These are phyloP conservation scores for Lolium rigidum DNA, from an alignment of 176 grass and related monocot species.

Conservation along the genomic window DNA sequence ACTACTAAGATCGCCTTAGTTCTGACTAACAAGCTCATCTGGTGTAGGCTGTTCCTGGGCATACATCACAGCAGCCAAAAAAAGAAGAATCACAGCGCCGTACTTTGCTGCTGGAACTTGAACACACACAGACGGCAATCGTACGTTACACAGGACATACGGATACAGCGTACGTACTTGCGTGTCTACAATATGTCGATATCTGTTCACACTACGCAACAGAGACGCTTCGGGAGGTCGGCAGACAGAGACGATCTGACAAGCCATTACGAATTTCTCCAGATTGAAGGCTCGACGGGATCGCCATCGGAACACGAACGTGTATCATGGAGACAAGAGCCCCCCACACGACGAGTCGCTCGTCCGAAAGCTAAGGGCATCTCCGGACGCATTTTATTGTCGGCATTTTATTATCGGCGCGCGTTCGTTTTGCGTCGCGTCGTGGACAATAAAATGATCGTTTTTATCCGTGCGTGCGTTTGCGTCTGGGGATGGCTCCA, in stretches of 20 bases:
- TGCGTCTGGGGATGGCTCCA: no score
- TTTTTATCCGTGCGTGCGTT: no score
- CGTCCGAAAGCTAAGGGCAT: slow-evolving; percentile 6
- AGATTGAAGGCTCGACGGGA: neutral
- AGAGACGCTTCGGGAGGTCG: neutral
- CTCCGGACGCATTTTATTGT: no score
- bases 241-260: neutral
- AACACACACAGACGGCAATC: neutral
- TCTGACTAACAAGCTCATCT: neutral
- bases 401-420: no score
- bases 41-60: neutral
- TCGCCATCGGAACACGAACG: neutral
- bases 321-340: neutral
- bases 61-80: neutral
- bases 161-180: neutral
- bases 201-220: neutral
- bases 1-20: neutral
- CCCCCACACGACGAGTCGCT: neutral
- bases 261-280: neutral
- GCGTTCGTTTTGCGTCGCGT: no score
- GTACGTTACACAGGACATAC: neutral
- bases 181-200: neutral
- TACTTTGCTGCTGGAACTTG: neutral
- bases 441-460: no score
- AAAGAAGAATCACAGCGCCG: no score